Evolutionary conservation across 371 early-diverging fungal genomes (phyloP).

Genomic region (Mortierella sp.): DNA sequence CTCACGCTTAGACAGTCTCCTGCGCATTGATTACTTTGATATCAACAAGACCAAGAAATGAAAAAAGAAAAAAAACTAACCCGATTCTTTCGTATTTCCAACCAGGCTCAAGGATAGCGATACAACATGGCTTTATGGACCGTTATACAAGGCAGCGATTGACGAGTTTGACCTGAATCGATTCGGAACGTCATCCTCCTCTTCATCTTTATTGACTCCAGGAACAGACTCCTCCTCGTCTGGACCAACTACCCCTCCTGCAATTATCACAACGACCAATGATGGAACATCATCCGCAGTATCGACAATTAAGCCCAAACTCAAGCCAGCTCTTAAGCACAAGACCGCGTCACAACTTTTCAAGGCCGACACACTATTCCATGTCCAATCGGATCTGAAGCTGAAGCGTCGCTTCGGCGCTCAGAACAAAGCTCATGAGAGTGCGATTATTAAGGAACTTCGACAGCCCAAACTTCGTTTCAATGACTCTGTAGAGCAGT

Average conservation of each 20-base stretch:
- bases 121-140: slow-evolving; percentile 75
- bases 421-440: slow-evolving; percentile 54
- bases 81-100: slow-evolving; percentile 3
- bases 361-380: slow-evolving; percentile 45
- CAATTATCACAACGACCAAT: no score
- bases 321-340: slow-evolving; percentile 42
- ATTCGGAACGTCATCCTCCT: not conserved
- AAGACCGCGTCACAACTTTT: slow-evolving; percentile 54
- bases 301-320: slow-evolving; percentile 52
- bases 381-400: slow-evolving; percentile 58
- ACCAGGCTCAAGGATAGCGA: slow-evolving; percentile 72
- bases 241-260: no score
- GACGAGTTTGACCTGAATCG: slow-evolving; percentile 42
- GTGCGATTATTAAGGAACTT: slow-evolving; percentile 33
- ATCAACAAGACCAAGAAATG: no score
- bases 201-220: no score
- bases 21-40: no score
- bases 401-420: slow-evolving; percentile 61
- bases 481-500: slow-evolving; percentile 76
- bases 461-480: slow-evolving; percentile 71
- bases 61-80: no score
- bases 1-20: no score
- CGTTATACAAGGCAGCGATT: slow-evolving; percentile 61
- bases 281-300: slow-evolving; percentile 22
- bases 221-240: no score